Evolutionary conservation across 2,329 filamentous ascomycete genomes (phyloP).

Genomic region (Fusarium haematococcum): DNA sequence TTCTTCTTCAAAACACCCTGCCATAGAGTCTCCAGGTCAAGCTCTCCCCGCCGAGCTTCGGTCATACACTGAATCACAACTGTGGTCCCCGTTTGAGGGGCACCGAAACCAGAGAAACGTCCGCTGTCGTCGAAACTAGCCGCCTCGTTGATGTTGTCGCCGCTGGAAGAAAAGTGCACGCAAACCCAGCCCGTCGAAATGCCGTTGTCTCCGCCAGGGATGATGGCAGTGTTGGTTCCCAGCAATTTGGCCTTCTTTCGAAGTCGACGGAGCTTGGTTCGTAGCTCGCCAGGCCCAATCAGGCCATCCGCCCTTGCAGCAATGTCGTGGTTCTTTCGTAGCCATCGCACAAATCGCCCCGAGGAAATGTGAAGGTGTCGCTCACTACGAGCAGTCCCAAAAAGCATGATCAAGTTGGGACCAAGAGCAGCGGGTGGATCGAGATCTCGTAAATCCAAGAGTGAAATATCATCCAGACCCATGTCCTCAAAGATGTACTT

Average conservation of each 20-base stretch:
- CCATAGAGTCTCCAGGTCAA: constrained; percentile 68
- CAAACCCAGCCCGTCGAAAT: constrained; percentile 97
- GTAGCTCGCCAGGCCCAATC: constrained; percentile 90
- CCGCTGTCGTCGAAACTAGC: constrained; percentile 61
- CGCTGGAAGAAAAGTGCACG: constrained; percentile 83
- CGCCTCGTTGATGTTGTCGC: constrained; percentile 62
- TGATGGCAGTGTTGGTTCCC: constrained; percentile 75
- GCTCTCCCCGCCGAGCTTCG: constrained; percentile 62
- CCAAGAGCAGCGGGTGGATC: constrained; percentile 91
- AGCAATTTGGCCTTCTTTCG: constrained; percentile 85
- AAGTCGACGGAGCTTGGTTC: constrained; percentile 84
- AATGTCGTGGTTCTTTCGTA: constrained; percentile 78
- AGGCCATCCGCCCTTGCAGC: constrained; percentile 86
- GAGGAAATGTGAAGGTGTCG: constrained; percentile 93
- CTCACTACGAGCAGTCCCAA: constrained; percentile 91
- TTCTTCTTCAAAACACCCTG: constrained; percentile 53
- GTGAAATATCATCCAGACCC: constrained; percentile 82
- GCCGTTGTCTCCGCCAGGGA: constrained; percentile 80
- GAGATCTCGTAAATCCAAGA: constrained; percentile 86
- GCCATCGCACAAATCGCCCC: constrained; percentile 88
- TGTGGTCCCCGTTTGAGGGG: constrained; percentile 60
- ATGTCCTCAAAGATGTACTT: constrained; percentile 85
- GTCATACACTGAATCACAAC: constrained; percentile 70
- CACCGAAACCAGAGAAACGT: constrained; percentile 82
- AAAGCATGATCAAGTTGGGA: constrained; percentile 89